Evolutionary conservation across 1,284 basidiomycete genomes (phyloP).

Genomic region (Leccinum variabile): DNA sequence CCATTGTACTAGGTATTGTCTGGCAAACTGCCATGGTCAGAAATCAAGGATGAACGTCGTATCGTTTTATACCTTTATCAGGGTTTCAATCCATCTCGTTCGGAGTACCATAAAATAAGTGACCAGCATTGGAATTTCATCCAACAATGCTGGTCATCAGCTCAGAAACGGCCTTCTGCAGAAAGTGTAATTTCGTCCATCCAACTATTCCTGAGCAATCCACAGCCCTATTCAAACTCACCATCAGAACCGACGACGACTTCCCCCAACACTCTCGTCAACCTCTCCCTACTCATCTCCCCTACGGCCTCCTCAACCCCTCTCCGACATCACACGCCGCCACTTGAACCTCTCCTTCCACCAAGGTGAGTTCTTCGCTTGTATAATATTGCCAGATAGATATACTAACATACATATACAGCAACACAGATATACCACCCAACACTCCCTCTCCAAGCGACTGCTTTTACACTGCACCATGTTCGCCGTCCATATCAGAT

Average conservation of each 20-base stretch:
- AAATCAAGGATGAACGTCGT: background rate
- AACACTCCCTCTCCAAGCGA: no score
- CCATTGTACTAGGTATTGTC: background rate
- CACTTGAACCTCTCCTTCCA: background rate
- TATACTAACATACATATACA: no score
- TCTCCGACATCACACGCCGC: conserved; percentile 27
- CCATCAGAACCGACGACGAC: no score
- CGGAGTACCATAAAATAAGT: background rate
- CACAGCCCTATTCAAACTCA: background rate
- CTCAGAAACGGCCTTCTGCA: background rate
- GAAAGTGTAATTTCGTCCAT: background rate
- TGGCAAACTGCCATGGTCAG: background rate
- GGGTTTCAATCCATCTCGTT: background rate
- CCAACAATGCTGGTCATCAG: background rate
- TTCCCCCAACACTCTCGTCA: conserved; percentile 42
- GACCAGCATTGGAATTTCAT: background rate
- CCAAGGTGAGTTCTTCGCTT: background rate
- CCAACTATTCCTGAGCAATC: background rate
- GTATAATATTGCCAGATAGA: background rate
- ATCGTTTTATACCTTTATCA: background rate
- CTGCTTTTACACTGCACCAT: no score
- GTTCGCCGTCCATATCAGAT: no score
- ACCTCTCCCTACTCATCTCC: background rate
- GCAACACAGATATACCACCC: no score
- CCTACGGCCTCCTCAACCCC: background rate